phyloP scores from a whole-genome alignment of 441 rosid species.

The Cnidoscolus chayamansa region DNA sequence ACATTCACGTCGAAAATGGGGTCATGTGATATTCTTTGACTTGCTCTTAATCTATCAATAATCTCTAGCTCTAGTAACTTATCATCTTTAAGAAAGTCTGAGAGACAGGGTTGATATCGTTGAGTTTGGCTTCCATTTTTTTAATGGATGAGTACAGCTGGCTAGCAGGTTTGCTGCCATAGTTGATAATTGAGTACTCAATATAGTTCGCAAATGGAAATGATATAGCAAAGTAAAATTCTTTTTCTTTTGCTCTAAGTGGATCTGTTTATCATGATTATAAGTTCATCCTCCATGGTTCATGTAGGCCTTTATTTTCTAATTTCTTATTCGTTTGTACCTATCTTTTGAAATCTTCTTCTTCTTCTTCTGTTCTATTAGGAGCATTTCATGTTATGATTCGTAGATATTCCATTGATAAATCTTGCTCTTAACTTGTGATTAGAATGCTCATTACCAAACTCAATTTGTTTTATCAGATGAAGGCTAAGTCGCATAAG shows the following conservation, averaged over 20 bases:
- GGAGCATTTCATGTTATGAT: not conserved
- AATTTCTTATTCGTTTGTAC: no score
- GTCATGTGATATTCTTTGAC: not conserved
- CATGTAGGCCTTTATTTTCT: not conserved
- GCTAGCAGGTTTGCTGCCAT: not conserved
- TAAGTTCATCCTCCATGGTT: not conserved
- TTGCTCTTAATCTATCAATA: not conserved
- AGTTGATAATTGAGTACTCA: not conserved
- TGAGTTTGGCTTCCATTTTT: no score
- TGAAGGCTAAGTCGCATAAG: slow-evolving; percentile 29
- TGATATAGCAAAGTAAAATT: not conserved
- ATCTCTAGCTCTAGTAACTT: not conserved
- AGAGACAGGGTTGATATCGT: no score
- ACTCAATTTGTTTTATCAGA: slow-evolving; percentile 19
- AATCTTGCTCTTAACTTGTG: not conserved
- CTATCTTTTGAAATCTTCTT: not conserved
- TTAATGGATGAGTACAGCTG: not conserved
- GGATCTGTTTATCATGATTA: not conserved
- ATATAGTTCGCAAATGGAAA: not conserved
- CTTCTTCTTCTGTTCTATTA: not conserved
- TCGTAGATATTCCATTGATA: not conserved
- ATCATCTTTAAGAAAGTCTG: not conserved
- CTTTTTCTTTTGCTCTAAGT: no score
- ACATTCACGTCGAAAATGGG: not conserved
- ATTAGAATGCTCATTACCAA: not conserved